Conservation (phyloP, 257 asterid species). For the Lycium barbarum region DNA sequence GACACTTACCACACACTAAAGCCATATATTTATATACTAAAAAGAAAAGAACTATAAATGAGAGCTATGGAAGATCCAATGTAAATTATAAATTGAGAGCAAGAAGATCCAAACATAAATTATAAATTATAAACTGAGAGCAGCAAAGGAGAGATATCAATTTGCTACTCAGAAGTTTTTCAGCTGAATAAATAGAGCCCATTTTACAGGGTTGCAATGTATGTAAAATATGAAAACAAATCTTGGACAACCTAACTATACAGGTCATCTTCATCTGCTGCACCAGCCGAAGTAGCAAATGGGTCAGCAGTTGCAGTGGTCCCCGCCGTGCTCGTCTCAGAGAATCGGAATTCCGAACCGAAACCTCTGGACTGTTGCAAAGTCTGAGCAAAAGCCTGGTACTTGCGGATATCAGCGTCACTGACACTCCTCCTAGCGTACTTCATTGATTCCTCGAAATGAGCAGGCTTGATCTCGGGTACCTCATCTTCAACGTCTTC, state of each 20-base stretch:
- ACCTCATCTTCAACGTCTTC: constrained; percentile 65
- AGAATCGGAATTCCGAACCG: constrained; percentile 55
- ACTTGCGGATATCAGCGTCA: constrained; percentile 61
- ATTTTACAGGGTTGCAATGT: constrained; percentile 29
- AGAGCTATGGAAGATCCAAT: background rate
- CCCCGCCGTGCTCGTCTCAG: constrained; percentile 42
- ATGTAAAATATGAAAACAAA: background rate
- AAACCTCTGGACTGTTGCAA: constrained; percentile 74
- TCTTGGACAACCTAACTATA: constrained; percentile 39
- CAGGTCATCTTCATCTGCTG: constrained; percentile 50
- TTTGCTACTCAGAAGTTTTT: background rate
- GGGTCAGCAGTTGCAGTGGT: constrained; percentile 50
- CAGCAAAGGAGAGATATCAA: background rate
- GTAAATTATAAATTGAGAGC: background rate
- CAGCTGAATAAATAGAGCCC: constrained; percentile 31
- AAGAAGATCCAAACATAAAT: background rate
- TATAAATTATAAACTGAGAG: background rate
- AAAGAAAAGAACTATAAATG: background rate
- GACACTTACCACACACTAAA: background rate
- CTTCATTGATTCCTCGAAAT: constrained; percentile 71
- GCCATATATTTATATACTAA: background rate
- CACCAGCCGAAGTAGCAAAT: constrained; percentile 48
- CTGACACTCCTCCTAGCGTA: constrained; percentile 65
- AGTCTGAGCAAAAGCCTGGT: constrained; percentile 65
- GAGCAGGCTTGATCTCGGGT: constrained; percentile 59